phyloP scores from a whole-genome alignment of 2,329 filamentous ascomycete genomes.

The Curvularia verruculosa region DNA sequence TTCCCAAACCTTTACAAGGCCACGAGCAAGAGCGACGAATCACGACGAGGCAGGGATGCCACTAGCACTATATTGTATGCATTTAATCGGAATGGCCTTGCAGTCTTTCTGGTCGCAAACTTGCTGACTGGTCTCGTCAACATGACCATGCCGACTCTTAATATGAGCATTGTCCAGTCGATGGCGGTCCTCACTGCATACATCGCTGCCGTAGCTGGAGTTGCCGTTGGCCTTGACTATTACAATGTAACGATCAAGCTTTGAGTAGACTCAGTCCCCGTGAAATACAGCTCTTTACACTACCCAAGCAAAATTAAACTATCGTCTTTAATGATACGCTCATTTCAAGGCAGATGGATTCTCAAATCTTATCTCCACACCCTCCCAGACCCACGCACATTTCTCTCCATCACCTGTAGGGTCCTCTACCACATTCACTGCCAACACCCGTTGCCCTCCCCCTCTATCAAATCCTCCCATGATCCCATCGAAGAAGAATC shows the following conservation, averaged over 20 bases:
- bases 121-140: conserved; percentile 89
- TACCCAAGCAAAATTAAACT: too few relatives aligned
- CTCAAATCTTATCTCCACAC: neutral
- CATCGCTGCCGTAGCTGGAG: conserved; percentile 66
- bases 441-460: too few relatives aligned
- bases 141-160: conserved; percentile 80
- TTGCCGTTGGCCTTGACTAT: conserved; percentile 71
- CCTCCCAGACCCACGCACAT: too few relatives aligned
- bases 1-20: conserved; percentile 75
- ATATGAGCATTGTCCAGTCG: conserved; percentile 67
- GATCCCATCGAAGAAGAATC: too few relatives aligned
- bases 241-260: conserved; percentile 74
- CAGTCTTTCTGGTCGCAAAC: conserved; percentile 86
- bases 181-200: conserved; percentile 80
- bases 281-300: too few relatives aligned
- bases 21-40: conserved; percentile 61
- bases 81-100: conserved; percentile 87
- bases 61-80: conserved; percentile 83
- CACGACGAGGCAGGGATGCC: conserved; percentile 67
- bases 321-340: neutral
- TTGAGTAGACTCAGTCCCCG: neutral
- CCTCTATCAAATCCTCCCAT: too few relatives aligned
- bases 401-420: too few relatives aligned
- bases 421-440: too few relatives aligned
- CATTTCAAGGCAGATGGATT: neutral